These are phyloP conservation scores for Triticum aestivum DNA, from an alignment of 176 grass and related monocot species.

Conservation along the genomic window IWGSC_CS_RefSeq_v2.1 NC_057801.1:587401216-587401715, in stretches of 20 bases:
- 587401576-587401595: neutral
- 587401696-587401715: constrained; percentile 47
- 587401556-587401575: neutral
- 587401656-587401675: neutral
- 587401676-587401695: constrained; percentile 3
- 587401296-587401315: neutral
- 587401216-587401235: constrained; percentile 11
- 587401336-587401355: neutral
- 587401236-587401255: neutral
- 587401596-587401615: neutral
- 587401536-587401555: neutral
- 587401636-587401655: neutral
- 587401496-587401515: neutral
- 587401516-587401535: constrained; percentile 19
- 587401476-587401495: neutral
- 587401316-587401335: neutral
- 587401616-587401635: neutral
- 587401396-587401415: neutral
- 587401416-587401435: neutral
- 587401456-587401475: neutral
- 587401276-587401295: neutral
- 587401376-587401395: neutral
- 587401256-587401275: neutral
- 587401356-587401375: neutral
- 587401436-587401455: neutral